Evolutionary conservation across 208 protist genomes (phyloP).

Genomic region (Entamoeba histolytica): DNA sequence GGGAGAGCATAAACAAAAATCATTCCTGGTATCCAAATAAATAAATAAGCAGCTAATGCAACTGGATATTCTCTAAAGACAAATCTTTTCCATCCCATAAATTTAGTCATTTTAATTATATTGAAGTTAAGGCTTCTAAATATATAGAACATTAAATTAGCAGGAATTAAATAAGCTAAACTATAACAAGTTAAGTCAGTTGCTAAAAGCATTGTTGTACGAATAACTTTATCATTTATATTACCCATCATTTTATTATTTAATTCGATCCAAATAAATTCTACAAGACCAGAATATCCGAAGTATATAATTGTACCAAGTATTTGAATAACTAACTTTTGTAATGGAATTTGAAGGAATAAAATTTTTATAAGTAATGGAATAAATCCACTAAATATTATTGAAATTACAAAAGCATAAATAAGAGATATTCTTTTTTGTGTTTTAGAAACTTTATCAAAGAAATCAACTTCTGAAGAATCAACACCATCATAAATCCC

Average conservation of each 20-base stretch:
- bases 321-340: not conserved
- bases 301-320: not conserved
- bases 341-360: not conserved
- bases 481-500: not conserved
- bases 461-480: not conserved
- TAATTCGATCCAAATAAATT: not conserved
- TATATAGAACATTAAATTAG: not conserved
- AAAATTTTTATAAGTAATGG: not conserved
- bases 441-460: not conserved
- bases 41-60: not conserved
- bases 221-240: not conserved
- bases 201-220: not conserved
- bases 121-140: not conserved
- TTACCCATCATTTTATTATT: not conserved
- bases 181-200: not conserved
- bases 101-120: not conserved
- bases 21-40: not conserved
- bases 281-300: not conserved
- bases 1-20: not conserved
- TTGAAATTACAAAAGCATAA: not conserved
- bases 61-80: not conserved
- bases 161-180: not conserved
- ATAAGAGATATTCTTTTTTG: not conserved
- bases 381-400: not conserved
- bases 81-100: not conserved